phyloP scores from a whole-genome alignment of 2,329 filamentous ascomycete species.

The Thielaviopsis punctulata region DNA sequence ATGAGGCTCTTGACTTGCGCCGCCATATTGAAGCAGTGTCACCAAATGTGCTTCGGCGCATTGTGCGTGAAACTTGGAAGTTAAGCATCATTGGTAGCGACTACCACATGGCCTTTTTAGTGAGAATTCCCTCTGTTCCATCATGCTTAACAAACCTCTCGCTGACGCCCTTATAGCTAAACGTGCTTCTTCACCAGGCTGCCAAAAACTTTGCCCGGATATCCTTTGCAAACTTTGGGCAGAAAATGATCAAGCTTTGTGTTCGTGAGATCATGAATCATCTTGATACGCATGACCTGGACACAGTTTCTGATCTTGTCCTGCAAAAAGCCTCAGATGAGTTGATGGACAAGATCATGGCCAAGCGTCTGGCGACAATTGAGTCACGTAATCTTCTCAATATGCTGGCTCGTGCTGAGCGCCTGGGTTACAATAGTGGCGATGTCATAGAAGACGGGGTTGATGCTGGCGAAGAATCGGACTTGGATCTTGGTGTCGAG shows the following conservation, averaged over 20 bases:
- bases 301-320: slow-evolving; percentile 30
- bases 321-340: slow-evolving; percentile 28
- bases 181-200: slow-evolving; percentile 30
- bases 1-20: slow-evolving; percentile 2
- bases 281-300: slow-evolving; percentile 20
- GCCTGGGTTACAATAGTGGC: slow-evolving; percentile 30
- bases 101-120: slow-evolving; percentile 30
- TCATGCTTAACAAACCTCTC: background rate
- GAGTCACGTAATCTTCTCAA: slow-evolving; percentile 37
- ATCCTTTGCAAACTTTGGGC: slow-evolving; percentile 29
- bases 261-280: slow-evolving; percentile 24
- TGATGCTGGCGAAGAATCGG: slow-evolving; percentile 30
- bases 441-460: slow-evolving; percentile 16
- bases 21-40: slow-evolving; percentile 21
- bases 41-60: slow-evolving; percentile 24
- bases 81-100: slow-evolving; percentile 26
- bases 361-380: slow-evolving; percentile 34
- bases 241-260: slow-evolving; percentile 24
- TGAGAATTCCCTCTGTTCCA: slow-evolving; percentile 17
- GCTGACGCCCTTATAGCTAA: slow-evolving; percentile 18
- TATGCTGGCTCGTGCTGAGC: slow-evolving; percentile 36
- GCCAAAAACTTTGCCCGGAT: slow-evolving; percentile 20
- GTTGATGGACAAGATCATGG: slow-evolving; percentile 37
- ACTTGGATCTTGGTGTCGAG: slow-evolving; percentile 6
- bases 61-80: slow-evolving; percentile 28